Evolutionary conservation across 2,329 filamentous ascomycete species (phyloP), one percentile per base, ranked within the genome.

Genomic region (Ophiocordyceps camponoti-saundersi): DNA sequence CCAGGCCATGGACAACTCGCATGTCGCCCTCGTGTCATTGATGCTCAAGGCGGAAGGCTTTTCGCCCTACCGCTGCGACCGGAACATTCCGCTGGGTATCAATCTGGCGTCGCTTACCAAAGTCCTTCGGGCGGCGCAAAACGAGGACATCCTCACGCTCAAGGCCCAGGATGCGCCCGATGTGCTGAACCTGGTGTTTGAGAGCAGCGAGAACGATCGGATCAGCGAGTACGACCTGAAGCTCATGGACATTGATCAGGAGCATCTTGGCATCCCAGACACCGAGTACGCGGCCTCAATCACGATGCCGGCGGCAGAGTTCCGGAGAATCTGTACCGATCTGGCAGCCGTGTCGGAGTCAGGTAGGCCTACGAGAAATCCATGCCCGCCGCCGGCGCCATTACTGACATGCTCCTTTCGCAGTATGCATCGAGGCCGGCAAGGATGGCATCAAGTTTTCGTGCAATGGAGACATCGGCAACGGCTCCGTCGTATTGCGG

Each of bases 191-290:
- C 73, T 98, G 54, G 77, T 89, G 57, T 98, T 98, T 62, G 93
- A 98, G 79, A 94, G 80, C 72, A 72, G 77, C 54, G 80, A 83
- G 61, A 85, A 79, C 59, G 92, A 98, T 67, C 78, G 92, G 55
- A 78, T 98, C 62, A 94, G 86, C 77, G 93, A 98, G 73, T 98
- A 98, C 66, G 92, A 98, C 67, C 85, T 98, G 68, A 98, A 98
- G 77, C 80, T 98, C 64, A 98, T 98, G 92, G 92, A 98, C 65
- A 98, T 98, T 65, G 92, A 98, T 69, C 93, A 98, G 72, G 92
- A 98, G 75, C 92, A 98, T 66, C 72, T 98, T 67, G 92, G 92
- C 52, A 98, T 98, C 58, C 92, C 92, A 16, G 90, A 98, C 59
- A 98, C 93, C n/a, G 92, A 98, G 60, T 98, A 98, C 62, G 84